Base-by-base conservation (phyloP, 805 yeast species). In the Sugiyamaella lignohabitans region DNA sequence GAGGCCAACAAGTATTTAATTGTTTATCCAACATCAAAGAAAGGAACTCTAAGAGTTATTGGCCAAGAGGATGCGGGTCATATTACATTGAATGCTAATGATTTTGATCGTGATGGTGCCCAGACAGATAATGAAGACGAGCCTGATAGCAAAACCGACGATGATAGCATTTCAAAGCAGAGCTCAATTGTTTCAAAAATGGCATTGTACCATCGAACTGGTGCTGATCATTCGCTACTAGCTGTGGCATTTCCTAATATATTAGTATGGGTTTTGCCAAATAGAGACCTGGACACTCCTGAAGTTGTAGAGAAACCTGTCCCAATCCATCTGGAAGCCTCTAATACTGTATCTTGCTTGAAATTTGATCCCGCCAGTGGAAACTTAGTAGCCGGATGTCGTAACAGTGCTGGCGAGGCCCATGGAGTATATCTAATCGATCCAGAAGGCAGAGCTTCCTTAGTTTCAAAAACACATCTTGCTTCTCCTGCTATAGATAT, bases 1-100 rank as follows among this genome's bases (percentile, higher is more conserved):
- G 43, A 29, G 14, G 56, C 58, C 18, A 53, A 47, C 19, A 42
- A 41, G 14, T 29, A 34, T 22, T 52, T 47, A 23, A 54, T 56
- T 34, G 56, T 48, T 16, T 56, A 54, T 41, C 47, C 58, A 1
- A 45, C 58, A 1, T 47, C 57, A 11, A 54, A 54, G 41, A 46
- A 42, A 11, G 54, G 58, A 8, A 29, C 46, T 20, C 24, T 56
- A 16, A 40, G 58, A 27, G 53, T 54, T n/a, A 53, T 56, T 29
- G 39, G 48, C 14, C 59, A 55, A 30, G 48, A 47, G 18, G 53
- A 53, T 41, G 57, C 54, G 11, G 23, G 45, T 11, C 50, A 52
- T 43, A 38, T 52, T 18, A 45, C 52, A 5, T 42, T 53, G 17
- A 38, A 37, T 40, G 43, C 29, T 5, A 19, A 17, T 38, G 30